A percentile compares a stretch with the other conserved stretches of the same genome.
Evolutionary conservation across 148 eudicot genomes (phyloP).

Genomic region (Camellia lanceoleosa): DNA sequence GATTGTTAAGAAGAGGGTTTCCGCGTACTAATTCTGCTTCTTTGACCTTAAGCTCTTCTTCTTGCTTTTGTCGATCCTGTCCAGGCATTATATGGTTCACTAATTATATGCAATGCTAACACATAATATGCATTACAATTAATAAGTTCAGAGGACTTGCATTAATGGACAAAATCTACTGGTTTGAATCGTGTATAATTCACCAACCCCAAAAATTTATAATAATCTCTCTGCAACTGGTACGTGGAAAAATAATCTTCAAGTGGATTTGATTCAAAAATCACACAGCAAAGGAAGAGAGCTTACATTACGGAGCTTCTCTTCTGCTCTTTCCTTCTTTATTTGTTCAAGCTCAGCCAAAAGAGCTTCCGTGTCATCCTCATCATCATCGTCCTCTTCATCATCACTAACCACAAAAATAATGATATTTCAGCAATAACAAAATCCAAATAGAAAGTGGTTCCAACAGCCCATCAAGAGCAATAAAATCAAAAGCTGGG

Average conservation of each 20-base stretch:
- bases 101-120: not conserved
- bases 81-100: not conserved
- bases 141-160: not conserved
- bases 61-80: constrained; percentile 73
- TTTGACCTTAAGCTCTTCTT: constrained; percentile 80
- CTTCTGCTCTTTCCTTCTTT: constrained; percentile 93
- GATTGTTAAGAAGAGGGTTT: constrained; percentile 74
- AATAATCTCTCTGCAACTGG: not conserved
- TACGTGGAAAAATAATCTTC: not conserved
- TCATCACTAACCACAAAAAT: constrained; percentile 41
- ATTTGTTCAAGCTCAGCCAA: constrained; percentile 87
- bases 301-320: constrained; percentile 71
- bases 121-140: not conserved
- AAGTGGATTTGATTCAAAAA: not conserved
- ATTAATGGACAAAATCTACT: not conserved
- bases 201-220: not conserved
- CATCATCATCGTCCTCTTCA: constrained; percentile 88
- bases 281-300: not conserved
- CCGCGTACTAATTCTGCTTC: constrained; percentile 91
- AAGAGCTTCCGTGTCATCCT: constrained; percentile 94
- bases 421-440: constrained; percentile 1
- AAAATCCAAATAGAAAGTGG: not conserved
- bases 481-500: not conserved
- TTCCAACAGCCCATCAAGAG: not conserved
- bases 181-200: not conserved